Evolutionary conservation across 352 stramenopile species (phyloP).

Genomic region (Phytopythium cucurbitacearum): DNA sequence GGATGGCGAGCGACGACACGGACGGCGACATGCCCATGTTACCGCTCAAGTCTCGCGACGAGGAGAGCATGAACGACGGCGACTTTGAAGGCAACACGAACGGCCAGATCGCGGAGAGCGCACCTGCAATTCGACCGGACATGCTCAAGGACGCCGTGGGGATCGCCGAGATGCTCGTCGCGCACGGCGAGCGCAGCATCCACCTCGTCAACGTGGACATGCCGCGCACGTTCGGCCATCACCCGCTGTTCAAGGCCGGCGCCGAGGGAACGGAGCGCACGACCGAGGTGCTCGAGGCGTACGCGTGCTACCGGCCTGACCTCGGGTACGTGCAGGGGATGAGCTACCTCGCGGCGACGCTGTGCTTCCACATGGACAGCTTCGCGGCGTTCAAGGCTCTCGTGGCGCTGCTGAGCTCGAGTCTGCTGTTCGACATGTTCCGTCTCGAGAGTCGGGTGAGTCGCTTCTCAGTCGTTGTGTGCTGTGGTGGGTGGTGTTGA

Average conservation of each 20-base stretch:
- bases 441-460: slow-evolving; percentile 74
- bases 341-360: slow-evolving; percentile 79
- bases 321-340: slow-evolving; percentile 86
- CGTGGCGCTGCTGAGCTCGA: slow-evolving; percentile 78
- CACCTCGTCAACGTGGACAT: slow-evolving; percentile 82
- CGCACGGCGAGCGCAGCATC: slow-evolving; percentile 77
- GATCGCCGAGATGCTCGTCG: slow-evolving; percentile 79
- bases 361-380: slow-evolving; percentile 88
- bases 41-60: not conserved
- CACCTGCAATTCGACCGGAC: not conserved
- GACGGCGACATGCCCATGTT: slow-evolving; percentile 7
- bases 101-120: not conserved
- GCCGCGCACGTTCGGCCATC: slow-evolving; percentile 80
- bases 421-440: slow-evolving; percentile 87
- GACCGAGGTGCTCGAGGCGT: slow-evolving; percentile 78
- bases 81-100: not conserved
- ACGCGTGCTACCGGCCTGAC: slow-evolving; percentile 84
- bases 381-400: slow-evolving; percentile 85
- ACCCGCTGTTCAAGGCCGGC: slow-evolving; percentile 71
- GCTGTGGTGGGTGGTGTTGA: too few relatives aligned
- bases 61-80: slow-evolving; percentile 1
- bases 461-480: not conserved
- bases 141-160: slow-evolving; percentile 68
- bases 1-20: slow-evolving; percentile 3
- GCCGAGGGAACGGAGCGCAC: slow-evolving; percentile 68